Conservation (phyloP, 768 basidiomycete genomes). For the Suillus lakei region DNA sequence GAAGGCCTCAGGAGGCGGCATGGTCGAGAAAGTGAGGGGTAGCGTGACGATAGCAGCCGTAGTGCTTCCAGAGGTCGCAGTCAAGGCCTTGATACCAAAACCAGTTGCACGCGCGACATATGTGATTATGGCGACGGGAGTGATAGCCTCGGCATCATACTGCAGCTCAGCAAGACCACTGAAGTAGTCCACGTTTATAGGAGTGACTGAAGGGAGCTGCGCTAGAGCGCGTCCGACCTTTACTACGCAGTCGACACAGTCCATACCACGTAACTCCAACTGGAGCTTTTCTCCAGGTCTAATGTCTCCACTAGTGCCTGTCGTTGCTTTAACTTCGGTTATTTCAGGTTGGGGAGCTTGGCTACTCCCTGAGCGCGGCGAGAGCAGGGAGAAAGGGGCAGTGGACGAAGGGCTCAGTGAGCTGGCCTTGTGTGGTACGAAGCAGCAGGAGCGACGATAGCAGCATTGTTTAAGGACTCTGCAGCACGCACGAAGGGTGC, state of each 20-base stretch:
- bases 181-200: conserved; percentile 19
- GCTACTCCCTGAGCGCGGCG: no score
- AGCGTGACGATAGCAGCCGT: conserved; percentile 12
- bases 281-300: conserved; percentile 19
- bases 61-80: not conserved
- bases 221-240: conserved; percentile 24
- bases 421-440: no score
- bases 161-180: conserved; percentile 19
- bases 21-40: conserved; percentile 12
- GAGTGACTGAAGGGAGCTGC: conserved; percentile 21
- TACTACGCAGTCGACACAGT: conserved; percentile 26
- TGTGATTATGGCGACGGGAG: conserved; percentile 18
- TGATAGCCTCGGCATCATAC: conserved; percentile 22
- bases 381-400: no score
- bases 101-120: conserved; percentile 27
- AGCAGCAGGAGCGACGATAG: no score
- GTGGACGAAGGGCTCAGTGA: no score
- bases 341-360: no score
- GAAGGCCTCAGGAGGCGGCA: conserved; percentile 10
- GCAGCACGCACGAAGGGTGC: no score
- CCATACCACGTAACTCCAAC: conserved; percentile 27
- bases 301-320: no score
- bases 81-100: conserved; percentile 20
- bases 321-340: no score
- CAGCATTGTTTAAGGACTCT: no score